Percentiles rank a stretch among this genome's conserved stretches.
These are phyloP conservation scores for Pythium rishiriense DNA, from an alignment of 352 stramenopile species.

Conservation along the genomic window DNA sequence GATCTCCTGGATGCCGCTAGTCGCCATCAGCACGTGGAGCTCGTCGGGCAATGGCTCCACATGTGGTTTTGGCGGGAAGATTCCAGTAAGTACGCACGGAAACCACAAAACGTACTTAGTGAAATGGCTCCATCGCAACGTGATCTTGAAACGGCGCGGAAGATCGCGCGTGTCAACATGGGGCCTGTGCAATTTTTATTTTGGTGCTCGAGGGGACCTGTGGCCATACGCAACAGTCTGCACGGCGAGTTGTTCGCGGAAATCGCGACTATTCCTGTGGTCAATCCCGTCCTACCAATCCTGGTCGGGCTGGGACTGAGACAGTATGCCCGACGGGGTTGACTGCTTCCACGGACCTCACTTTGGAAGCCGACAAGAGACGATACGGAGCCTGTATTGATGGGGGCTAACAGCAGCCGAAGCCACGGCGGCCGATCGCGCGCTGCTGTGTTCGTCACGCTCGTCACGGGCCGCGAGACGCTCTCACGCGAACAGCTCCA, in stretches of 20 bases:
- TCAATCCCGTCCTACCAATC: no score
- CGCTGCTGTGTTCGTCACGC: not conserved
- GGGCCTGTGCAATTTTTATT: no score
- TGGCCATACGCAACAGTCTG: no score
- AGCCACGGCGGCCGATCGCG: not conserved
- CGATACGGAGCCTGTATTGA: no score
- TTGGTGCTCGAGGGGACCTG: no score
- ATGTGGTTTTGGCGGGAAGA: slow-evolving; percentile 18
- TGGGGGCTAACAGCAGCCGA: not conserved
- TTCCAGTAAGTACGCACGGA: slow-evolving; percentile 7
- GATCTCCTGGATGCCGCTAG: slow-evolving; percentile 45
- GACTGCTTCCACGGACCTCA: no score
- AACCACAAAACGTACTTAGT: slow-evolving; percentile 12
- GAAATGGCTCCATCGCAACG: not conserved
- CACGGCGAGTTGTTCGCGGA: no score
- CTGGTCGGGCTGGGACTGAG: not conserved
- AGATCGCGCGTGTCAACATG: not conserved
- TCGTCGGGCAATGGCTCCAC: not conserved
- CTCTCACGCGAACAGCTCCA: slow-evolving; percentile 33
- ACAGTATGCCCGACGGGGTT: not conserved
- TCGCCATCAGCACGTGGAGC: not conserved
- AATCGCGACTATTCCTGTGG: no score
- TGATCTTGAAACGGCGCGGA: slow-evolving; percentile 4
- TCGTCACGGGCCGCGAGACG: slow-evolving; percentile 1
- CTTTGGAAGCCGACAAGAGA: no score